Evolutionary conservation across 2,329 filamentous ascomycete species (phyloP).

Genomic region (Cladophialophora carrionii): DNA sequence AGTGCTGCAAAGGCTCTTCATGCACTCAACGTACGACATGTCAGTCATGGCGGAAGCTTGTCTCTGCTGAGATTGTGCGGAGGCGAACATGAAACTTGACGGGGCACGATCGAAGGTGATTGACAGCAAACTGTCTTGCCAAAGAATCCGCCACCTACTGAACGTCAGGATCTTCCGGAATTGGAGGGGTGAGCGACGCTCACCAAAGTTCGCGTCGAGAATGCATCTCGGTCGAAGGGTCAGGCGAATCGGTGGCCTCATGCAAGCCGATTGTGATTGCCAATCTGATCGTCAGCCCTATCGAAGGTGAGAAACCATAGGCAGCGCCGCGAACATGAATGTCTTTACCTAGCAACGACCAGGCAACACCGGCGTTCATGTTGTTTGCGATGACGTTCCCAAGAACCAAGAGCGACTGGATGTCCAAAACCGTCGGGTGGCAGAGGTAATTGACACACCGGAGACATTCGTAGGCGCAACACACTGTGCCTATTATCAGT

Average conservation of each 20-base stretch:
- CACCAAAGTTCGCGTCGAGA: constrained; percentile 62
- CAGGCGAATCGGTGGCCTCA: constrained; percentile 10
- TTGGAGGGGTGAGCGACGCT: constrained; percentile 45
- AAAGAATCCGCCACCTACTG: constrained; percentile 42
- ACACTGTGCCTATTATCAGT: constrained; percentile 49
- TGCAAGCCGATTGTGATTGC: constrained; percentile 45
- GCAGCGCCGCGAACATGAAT: neutral
- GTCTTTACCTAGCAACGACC: constrained; percentile 57
- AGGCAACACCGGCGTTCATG: constrained; percentile 66
- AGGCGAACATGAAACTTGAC: constrained; percentile 32
- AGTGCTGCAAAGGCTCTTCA: constrained; percentile 41
- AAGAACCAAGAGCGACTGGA: constrained; percentile 64
- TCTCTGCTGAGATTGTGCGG: constrained; percentile 34
- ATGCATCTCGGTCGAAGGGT: constrained; percentile 48
- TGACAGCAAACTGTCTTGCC: constrained; percentile 45
- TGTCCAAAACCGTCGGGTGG: constrained; percentile 61
- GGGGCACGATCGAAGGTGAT: constrained; percentile 44
- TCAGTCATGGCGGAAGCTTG: constrained; percentile 20
- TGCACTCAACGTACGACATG: constrained; percentile 40
- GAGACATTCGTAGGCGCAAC: constrained; percentile 66
- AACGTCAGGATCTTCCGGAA: neutral
- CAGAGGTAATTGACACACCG: constrained; percentile 66
- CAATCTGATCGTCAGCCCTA: constrained; percentile 42
- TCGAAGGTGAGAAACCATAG: constrained; percentile 35
- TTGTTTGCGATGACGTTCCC: constrained; percentile 64